These are phyloP conservation scores for Anthracocystis setariae DNA, from an alignment of 1,284 basidiomycete species.

Conservation along the genomic window DNA sequence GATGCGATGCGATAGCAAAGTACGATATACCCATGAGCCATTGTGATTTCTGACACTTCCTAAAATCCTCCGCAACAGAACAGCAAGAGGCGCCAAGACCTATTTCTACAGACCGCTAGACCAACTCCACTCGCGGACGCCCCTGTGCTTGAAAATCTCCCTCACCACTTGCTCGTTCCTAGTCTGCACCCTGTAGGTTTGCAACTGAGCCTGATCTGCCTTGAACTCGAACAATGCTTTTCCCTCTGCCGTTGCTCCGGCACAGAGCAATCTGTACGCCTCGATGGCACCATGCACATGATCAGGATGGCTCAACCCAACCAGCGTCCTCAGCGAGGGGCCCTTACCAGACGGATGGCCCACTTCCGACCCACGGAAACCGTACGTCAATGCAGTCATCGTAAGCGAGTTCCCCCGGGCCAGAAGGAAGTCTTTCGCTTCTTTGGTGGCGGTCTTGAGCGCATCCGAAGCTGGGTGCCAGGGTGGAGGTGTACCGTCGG, in stretches of 20 bases:
- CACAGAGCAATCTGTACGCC: conserved; percentile 53
- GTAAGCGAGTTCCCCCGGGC: conserved; percentile 45
- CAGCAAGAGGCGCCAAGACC: not conserved
- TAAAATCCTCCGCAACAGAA: not conserved
- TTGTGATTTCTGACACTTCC: too few relatives aligned
- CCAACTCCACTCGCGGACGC: conserved; percentile 51
- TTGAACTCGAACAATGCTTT: conserved; percentile 12
- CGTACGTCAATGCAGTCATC: conserved; percentile 56
- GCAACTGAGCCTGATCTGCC: conserved; percentile 4
- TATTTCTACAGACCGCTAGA: conserved; percentile 32
- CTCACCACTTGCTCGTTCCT: conserved; percentile 24
- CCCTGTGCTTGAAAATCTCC: conserved; percentile 24
- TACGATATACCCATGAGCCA: too few relatives aligned
- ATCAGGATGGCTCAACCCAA: conserved; percentile 62
- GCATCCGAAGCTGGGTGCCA: conserved; percentile 86
- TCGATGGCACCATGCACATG: conserved; percentile 63
- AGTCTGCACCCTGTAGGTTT: conserved; percentile 28
- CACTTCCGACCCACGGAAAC: conserved; percentile 53
- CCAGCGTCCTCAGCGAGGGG: conserved; percentile 55
- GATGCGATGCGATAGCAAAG: not conserved
- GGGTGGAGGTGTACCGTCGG: conserved; percentile 73
- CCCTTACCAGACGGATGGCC: conserved; percentile 8
- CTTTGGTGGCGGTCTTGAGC: conserved; percentile 70
- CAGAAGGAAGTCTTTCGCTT: conserved; percentile 27
- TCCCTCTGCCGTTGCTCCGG: conserved; percentile 12